Conservation (phyloP, 208 protist genomes). For the Crithidia bombi region DNA sequence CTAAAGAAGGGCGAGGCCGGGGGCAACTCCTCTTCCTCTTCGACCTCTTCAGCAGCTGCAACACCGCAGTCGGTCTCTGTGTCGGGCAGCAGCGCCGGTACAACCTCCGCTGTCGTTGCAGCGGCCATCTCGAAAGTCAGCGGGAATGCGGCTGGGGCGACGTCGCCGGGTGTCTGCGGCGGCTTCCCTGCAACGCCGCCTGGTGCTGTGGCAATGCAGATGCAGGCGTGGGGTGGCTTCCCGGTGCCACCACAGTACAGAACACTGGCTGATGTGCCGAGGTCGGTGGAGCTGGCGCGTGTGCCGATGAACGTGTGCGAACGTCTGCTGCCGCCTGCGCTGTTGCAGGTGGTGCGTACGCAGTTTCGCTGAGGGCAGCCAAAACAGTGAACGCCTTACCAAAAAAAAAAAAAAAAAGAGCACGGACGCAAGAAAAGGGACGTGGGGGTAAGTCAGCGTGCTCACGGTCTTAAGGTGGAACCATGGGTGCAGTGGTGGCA, state of each 20-base stretch:
- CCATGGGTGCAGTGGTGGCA: too few species aligned
- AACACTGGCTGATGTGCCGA: constrained; percentile 18
- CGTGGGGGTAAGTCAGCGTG: too few species aligned
- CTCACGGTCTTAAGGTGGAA: too few species aligned
- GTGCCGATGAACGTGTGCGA: constrained; percentile 50
- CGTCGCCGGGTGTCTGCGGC: neutral
- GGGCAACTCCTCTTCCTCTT: neutral
- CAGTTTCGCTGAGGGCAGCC: constrained; percentile 19
- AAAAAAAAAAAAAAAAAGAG: neutral
- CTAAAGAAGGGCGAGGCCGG: constrained; percentile 25
- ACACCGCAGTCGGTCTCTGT: neutral
- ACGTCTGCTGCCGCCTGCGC: constrained; percentile 50
- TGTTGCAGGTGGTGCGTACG: constrained; percentile 33
- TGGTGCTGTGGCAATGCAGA: neutral
- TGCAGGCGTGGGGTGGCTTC: constrained; percentile 33
- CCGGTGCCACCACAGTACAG: constrained; percentile 35
- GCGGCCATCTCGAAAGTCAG: neutral
- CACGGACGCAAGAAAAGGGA: too few species aligned
- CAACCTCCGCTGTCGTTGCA: neutral
- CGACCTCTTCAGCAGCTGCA: neutral
- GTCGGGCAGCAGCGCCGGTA: neutral
- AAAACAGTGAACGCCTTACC: neutral
- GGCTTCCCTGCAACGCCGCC: constrained; percentile 19
- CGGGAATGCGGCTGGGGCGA: neutral
- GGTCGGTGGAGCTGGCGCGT: constrained; percentile 29